Evolutionary conservation across 768 basidiomycete genomes (phyloP).

Genomic region (Psilocybe subaeruginosa): DNA sequence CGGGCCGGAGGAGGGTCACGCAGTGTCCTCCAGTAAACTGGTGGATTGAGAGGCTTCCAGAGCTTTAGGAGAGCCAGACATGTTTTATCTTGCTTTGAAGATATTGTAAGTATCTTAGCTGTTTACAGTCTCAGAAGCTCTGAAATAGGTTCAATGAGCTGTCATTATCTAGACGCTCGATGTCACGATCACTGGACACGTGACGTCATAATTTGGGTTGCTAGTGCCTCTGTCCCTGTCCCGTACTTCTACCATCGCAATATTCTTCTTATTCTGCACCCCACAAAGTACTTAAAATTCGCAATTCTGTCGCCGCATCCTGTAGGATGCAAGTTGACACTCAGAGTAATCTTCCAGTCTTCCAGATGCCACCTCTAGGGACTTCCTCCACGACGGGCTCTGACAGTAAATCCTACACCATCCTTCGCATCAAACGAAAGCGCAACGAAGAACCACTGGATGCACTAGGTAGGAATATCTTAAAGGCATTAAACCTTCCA

Average conservation of each 20-base stretch:
- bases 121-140: no score
- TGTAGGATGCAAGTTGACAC: slow-evolving; percentile 11
- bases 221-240: neutral
- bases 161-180: neutral
- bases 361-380: neutral
- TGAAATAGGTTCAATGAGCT: neutral
- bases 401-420: slow-evolving; percentile 52
- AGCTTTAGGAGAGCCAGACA: no score
- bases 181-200: slow-evolving; percentile 11
- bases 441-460: slow-evolving; percentile 83
- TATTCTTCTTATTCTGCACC: neutral
- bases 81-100: no score
- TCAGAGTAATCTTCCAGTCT: slow-evolving; percentile 32
- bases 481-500: no score
- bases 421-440: slow-evolving; percentile 83
- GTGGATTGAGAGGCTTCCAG: no score
- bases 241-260: neutral
- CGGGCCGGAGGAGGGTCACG: no score
- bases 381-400: neutral
- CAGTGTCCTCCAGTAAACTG: no score
- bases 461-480: slow-evolving; percentile 60
- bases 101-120: no score
- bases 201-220: slow-evolving; percentile 19
- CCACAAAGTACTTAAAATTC: neutral
- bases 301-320: no score